A percentile compares a stretch with the other conserved stretches of the same genome.
Evolutionary conservation across 257 asterid species (phyloP).

Genomic region (Solanum boliviense): DNA sequence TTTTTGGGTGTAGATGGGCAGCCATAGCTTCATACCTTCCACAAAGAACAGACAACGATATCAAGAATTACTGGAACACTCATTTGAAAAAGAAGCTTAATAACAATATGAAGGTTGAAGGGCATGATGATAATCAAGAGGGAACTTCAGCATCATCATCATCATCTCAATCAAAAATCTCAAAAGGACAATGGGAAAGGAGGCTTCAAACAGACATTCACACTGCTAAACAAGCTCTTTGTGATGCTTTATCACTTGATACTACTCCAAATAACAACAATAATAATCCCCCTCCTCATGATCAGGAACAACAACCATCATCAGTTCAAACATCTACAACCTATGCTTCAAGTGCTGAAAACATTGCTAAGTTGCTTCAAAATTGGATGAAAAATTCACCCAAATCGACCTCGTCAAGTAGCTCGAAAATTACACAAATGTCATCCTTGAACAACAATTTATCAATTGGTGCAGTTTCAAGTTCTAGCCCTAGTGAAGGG

Average conservation of each 20-base stretch:
- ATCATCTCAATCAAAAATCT: conserved; percentile 19
- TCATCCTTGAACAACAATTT: conserved; percentile 19
- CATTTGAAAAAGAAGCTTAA: conserved; percentile 63
- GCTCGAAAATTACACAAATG: conserved; percentile 13
- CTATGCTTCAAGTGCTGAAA: conserved; percentile 69
- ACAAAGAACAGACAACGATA: conserved; percentile 74
- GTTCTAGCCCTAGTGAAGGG: conserved; percentile 57
- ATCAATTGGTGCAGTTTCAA: conserved; percentile 5
- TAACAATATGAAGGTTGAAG: conserved; percentile 19
- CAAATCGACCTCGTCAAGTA: conserved; percentile 6
- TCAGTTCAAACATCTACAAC: conserved; percentile 11
- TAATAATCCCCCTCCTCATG: neutral
- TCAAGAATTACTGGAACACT: conserved; percentile 84
- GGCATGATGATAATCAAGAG: conserved; percentile 10
- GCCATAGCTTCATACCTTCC: conserved; percentile 94
- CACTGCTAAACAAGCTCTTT: conserved; percentile 72
- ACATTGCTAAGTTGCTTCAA: conserved; percentile 66
- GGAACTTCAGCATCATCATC: neutral
- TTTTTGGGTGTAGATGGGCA: conserved; percentile 59
- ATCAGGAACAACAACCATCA: neutral
- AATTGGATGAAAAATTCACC: conserved; percentile 57
- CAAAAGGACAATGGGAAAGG: conserved; percentile 87
- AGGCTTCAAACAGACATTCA: conserved; percentile 88
- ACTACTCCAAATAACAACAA: neutral
- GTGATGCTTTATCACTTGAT: conserved; percentile 66